phyloP scores from a whole-genome alignment of 1,284 basidiomycete genomes.

The Cerrena zonata region DNA sequence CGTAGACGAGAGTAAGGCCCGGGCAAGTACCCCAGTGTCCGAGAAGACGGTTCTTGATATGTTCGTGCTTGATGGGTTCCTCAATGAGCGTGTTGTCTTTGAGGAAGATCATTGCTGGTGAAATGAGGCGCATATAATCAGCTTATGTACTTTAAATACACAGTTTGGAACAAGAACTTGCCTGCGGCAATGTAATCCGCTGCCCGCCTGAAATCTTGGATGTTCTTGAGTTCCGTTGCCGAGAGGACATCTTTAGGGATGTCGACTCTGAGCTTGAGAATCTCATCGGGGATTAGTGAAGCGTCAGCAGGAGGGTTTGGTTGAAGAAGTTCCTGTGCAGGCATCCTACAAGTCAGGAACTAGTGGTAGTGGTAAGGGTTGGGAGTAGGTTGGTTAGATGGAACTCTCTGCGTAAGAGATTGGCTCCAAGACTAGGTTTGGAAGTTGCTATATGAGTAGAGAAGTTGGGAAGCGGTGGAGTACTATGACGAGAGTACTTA shows the following conservation, averaged over 20 bases:
- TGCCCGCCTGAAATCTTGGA: constrained; percentile 52
- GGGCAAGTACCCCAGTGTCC: constrained; percentile 77
- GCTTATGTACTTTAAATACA: constrained; percentile 7
- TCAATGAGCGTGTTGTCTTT: constrained; percentile 68
- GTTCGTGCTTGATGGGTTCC: constrained; percentile 49
- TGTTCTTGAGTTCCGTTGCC: constrained; percentile 41
- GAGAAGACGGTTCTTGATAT: constrained; percentile 77
- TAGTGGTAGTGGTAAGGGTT: background rate
- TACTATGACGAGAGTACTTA: background rate
- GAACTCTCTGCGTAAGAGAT: no score
- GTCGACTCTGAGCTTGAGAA: constrained; percentile 41
- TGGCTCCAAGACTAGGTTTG: no score
- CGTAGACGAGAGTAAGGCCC: constrained; percentile 70
- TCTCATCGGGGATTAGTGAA: constrained; percentile 49
- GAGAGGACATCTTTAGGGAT: constrained; percentile 41
- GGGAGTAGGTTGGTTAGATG: background rate
- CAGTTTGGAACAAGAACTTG: constrained; percentile 20
- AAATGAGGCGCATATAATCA: background rate
- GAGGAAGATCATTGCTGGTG: constrained; percentile 74
- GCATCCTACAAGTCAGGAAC: constrained; percentile 1
- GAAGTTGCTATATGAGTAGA: no score
- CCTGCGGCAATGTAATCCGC: constrained; percentile 65
- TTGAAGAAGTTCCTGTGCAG: constrained; percentile 4
- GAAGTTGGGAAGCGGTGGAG: background rate
- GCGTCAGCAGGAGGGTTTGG: constrained; percentile 59